Evolutionary conservation across 192 early-diverging fungal genomes (phyloP), one percentile per base, ranked within the genome.

Genomic region (Coemansia sp.): DNA sequence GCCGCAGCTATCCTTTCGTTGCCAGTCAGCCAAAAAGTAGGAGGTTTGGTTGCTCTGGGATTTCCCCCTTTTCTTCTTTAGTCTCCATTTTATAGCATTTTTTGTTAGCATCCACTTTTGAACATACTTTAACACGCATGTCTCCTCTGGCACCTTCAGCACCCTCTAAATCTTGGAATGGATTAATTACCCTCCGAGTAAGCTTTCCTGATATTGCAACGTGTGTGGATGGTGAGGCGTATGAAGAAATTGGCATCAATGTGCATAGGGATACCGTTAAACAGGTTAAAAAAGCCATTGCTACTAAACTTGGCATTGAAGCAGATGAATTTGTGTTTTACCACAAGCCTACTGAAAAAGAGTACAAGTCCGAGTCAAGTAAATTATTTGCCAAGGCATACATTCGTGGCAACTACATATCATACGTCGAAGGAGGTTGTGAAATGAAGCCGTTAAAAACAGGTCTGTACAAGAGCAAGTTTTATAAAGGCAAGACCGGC

Each of bases 251-350:
- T 29, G 12, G 12, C 13, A 13, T 57, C 12, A 3, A 31, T 12
- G 27, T 27, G 3, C 29, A 13, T 29, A 13, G 11, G 10, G 27
- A 27, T 29, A 57, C 54, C 27, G 24, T 33, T 57, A 31, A 27
- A 5, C 54, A 57, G 33, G 54, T 57, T 11, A 57, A 57, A 29
- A 10, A 24, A 2, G 13, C 2, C 15, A 57, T 57, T 33, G 54
- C 54, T 29, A 33, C 54, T 57, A 3, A 29, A 12, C 27, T 57
- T 13, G 54, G 54, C 0, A 57, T 57, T 15, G 54, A 57, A 27
- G 27, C 22, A 2, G 54, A 57, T 27, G 51, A 52, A 20, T 52
- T 52, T 52, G 51, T 52, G 51, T 52, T 52, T 52, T n/a, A 52
- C n/a, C 7, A 22, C 20, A 52, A 27, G 20, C 9, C 10, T 20